Evolutionary conservation across 129 eudicot genomes (phyloP).

Genomic region (Logfia minima): DNA sequence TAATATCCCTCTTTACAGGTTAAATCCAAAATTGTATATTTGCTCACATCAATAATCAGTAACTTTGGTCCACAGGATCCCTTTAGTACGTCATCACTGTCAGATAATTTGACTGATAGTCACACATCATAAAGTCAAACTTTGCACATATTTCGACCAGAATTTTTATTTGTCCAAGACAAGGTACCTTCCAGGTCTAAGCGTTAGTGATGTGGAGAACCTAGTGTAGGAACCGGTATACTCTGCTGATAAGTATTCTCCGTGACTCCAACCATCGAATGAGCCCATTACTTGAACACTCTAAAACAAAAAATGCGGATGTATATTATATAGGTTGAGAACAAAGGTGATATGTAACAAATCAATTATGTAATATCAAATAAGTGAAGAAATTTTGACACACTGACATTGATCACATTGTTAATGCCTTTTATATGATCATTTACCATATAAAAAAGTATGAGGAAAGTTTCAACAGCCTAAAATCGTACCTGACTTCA

Average conservation of each 20-base stretch:
- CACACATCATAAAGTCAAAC: no score
- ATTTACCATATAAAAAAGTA: background rate
- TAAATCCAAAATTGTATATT: background rate
- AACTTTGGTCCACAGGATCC: background rate
- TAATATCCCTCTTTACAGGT: background rate
- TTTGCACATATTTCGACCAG: background rate
- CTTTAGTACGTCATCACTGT: background rate
- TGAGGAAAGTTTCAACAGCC: background rate
- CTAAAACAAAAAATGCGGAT: conserved; percentile 39
- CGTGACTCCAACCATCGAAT: conserved; percentile 93
- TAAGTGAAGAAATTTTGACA: background rate
- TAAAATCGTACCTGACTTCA: background rate
- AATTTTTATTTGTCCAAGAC: background rate
- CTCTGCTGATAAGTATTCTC: conserved; percentile 87
- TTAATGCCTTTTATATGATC: background rate
- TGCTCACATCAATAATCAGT: background rate
- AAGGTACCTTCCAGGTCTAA: conserved; percentile 90
- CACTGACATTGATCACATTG: background rate
- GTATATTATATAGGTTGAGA: background rate
- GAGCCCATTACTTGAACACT: conserved; percentile 98
- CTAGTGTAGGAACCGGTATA: conserved; percentile 68
- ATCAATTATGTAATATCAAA: background rate
- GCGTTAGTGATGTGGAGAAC: conserved; percentile 75
- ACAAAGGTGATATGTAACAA: background rate
- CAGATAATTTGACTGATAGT: background rate